Base-by-base conservation (phyloP, 371 early-diverging fungal species). In the Neoconidiobolus thromboides region DNA sequence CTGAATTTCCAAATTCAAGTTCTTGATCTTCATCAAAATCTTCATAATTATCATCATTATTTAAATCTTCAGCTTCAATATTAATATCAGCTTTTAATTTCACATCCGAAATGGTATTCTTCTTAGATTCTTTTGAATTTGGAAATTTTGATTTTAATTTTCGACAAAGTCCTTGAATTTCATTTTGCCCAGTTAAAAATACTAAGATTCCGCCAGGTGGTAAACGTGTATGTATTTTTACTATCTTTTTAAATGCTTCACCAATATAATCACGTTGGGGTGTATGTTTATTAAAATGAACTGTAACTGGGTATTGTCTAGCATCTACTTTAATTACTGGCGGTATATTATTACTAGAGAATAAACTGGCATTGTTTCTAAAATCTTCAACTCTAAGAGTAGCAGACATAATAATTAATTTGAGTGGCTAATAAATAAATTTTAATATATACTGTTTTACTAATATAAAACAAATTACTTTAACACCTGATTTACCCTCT, bases 401-500 rank as follows among this genome's bases (percentile, higher is more conserved):
- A 52, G 99, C 99, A 65, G 92, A 91, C 99, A 99, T 99, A 67
- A 99, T 89, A 39, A 99, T 79, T 14, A 99, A 72, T 72, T 91
- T 91, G 4, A 98, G 74, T 10, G 96, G 94, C 65, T 77, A 72
- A 38, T 71, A 52, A 40, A 46, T 46, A 55, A 26, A 42, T 50
- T 36, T 61, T 0, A 69, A n/a, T 49, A 5, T 3, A 60, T 58
- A 41, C 39, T 38, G 12, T 39, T 60, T 15, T 10, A 9, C 36
- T 14, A n/a, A 49, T 7, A 2, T 26, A 5, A 10, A 60, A 39
- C 43, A 49, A 49, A 10, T 49, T 67, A 71, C 69, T 64, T 78
- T 80, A 56, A 79, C 76, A 50, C 69, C 72, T 44, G 77, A 66
- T 38, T 73, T 64, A 55, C 78, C 79, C 61, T 78, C 77, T 51